Percentiles rank a stretch among this genome's conserved stretches.
These are phyloP conservation scores for Globisporangium spinosum DNA, from an alignment of 352 stramenopile species.

Conservation along the genomic window DNA sequence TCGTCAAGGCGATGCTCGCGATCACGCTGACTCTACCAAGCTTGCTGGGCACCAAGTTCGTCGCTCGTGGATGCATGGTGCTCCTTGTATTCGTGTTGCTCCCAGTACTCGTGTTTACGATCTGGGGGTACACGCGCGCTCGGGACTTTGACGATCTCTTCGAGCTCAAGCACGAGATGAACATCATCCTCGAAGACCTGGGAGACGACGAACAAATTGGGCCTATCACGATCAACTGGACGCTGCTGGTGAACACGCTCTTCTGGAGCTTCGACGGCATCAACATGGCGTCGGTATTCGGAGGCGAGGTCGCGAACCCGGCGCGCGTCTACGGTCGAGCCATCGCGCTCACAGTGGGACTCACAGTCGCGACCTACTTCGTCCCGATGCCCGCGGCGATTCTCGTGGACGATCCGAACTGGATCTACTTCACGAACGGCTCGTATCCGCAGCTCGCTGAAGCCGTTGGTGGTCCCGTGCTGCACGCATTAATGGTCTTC, in stretches of 20 bases:
- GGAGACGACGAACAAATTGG: slow-evolving; percentile 4
- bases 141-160: slow-evolving; percentile 78
- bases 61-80: not conserved
- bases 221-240: slow-evolving; percentile 39
- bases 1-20: slow-evolving; percentile 25
- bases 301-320: slow-evolving; percentile 79
- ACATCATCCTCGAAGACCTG: not conserved
- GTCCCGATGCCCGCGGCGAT: slow-evolving; percentile 27
- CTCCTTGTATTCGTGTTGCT: not conserved
- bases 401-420: not conserved
- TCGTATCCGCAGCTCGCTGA: slow-evolving; percentile 61
- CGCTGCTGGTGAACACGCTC: slow-evolving; percentile 85
- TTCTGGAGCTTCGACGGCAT: slow-evolving; percentile 94
- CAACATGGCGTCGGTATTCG: slow-evolving; percentile 80
- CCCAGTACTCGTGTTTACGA: not conserved
- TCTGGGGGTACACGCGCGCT: slow-evolving; percentile 18
- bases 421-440: not conserved
- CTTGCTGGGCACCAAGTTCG: slow-evolving; percentile 18
- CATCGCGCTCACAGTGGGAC: slow-evolving; percentile 62
- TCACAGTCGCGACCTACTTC: slow-evolving; percentile 81
- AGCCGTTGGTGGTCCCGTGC: slow-evolving; percentile 60
- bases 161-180: not conserved
- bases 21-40: slow-evolving; percentile 20
- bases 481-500: slow-evolving; percentile 73
- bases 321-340: slow-evolving; percentile 63